Evolutionary conservation across 2,329 filamentous ascomycete genomes (phyloP).

Genomic region (Xylaria sp.): DNA sequence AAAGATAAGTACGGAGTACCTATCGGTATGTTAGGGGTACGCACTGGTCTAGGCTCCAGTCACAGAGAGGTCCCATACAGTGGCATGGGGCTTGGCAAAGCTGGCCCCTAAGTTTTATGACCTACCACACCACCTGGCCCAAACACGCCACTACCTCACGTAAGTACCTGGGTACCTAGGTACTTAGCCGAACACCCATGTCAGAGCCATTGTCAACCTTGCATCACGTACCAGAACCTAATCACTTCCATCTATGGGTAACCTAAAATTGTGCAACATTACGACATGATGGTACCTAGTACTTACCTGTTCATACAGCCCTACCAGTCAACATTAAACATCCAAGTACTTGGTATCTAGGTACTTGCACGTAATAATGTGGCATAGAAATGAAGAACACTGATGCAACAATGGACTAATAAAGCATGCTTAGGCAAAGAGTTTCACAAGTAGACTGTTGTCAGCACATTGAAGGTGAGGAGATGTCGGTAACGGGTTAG

Average conservation of each 20-base stretch:
- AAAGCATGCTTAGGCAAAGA: not conserved
- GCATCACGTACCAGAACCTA: too few relatives aligned
- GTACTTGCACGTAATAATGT: not conserved
- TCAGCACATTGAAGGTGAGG: not conserved
- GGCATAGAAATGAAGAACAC: not conserved
- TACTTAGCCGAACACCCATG: not conserved
- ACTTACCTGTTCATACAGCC: not conserved
- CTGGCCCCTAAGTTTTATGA: not conserved
- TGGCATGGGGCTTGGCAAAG: not conserved
- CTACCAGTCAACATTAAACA: too few relatives aligned
- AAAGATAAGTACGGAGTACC: too few relatives aligned
- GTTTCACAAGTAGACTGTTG: not conserved
- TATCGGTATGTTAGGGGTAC: not conserved
- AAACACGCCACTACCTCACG: not conserved
- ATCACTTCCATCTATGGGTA: too few relatives aligned
- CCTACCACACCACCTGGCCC: not conserved
- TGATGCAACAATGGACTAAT: not conserved
- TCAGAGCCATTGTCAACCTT: too few relatives aligned
- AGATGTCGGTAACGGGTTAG: not conserved
- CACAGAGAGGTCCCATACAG: not conserved
- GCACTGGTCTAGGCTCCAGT: not conserved
- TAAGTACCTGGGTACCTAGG: not conserved
- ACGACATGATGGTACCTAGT: too few relatives aligned
- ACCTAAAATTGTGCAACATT: too few relatives aligned
- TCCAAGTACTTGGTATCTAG: not conserved